A percentile compares a stretch with the other conserved stretches of the same genome.
phyloP scores from a whole-genome alignment of 768 basidiomycete species.

The Dentipellis sp. region DNA sequence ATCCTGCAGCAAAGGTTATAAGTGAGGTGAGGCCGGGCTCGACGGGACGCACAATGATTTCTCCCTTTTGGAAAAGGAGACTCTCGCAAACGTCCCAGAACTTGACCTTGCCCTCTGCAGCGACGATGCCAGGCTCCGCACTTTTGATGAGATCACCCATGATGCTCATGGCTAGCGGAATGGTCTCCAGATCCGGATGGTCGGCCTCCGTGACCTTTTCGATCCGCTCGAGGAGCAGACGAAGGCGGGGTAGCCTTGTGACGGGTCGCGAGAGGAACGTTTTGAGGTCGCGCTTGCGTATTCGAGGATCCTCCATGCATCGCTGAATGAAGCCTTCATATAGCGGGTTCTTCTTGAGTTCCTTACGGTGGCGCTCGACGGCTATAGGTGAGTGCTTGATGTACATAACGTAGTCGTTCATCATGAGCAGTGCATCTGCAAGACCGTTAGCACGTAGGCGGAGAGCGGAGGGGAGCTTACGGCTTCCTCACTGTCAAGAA shows the following conservation, averaged over 20 bases:
- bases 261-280: constrained; percentile 82
- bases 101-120: constrained; percentile 86
- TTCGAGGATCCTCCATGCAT: constrained; percentile 52
- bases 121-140: constrained; percentile 84
- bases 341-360: constrained; percentile 55
- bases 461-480: constrained; percentile 5
- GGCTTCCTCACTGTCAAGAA: constrained; percentile 60
- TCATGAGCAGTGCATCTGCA: constrained; percentile 35
- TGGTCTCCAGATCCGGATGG: constrained; percentile 72
- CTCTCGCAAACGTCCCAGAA: constrained; percentile 76
- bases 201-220: constrained; percentile 55
- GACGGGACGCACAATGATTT: constrained; percentile 56
- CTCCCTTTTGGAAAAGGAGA: constrained; percentile 64
- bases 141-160: constrained; percentile 70
- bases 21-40: constrained; percentile 3
- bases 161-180: constrained; percentile 64
- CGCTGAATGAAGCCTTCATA: constrained; percentile 64
- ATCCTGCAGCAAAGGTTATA: constrained; percentile 39
- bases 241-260: constrained; percentile 77
- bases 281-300: constrained; percentile 67
- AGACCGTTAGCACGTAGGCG: neutral
- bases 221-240: constrained; percentile 63
- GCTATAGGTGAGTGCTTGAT: constrained; percentile 86
- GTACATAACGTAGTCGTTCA: constrained; percentile 65
- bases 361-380: constrained; percentile 71